Evolutionary conservation across 805 yeast species (phyloP), one percentile per base, ranked within the genome.

Genomic region (Tetrapisispora fleetii): DNA sequence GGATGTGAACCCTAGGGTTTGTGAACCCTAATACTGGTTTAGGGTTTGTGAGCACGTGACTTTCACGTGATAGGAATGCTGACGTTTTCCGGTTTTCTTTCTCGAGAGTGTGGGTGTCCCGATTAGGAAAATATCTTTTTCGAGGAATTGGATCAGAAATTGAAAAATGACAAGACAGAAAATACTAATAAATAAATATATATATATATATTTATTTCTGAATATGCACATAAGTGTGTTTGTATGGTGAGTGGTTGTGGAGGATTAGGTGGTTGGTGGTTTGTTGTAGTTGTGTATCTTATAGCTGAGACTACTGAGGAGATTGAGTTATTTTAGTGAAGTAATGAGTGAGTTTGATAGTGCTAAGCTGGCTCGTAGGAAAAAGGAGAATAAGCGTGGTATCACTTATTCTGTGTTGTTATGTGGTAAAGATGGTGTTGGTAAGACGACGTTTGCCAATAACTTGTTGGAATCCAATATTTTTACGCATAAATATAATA

Each of bases 361-460:
- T 57, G 14, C 65, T 62, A 24, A 52, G 55, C 54, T 65, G 45
- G 55, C 65, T 28, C 75, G 78, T 57, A 73, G 78, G 52, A 77
- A 76, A 61, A 83, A 80, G 61, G 90, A 84, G 57, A 77, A 79
- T 54, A 81, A 78, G 59, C 80, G 85, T 58, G 89, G 87, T 37
- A 74, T 83, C 59, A 79, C 83, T 53, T 84, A 84, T 69, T 80
- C 89, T 37, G 70, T 85, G 57, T 74, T 85, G 79, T 75, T 83
- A 17, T 79, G 81, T 22, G 95, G 95, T 18, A 77, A 78, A 43
- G 75, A 80, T 52, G 91, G 91, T 17, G 77, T 86, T 0, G 95
- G 95, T 11, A 85, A 84, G 60, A 78, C 90, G 19, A 80, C 91
- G 0, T 85, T 85, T 59, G 71, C 84, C 52, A 85, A 85, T 59